Percentiles rank a stretch among this genome's conserved stretches.
These are phyloP conservation scores for Globisporangium cylindrosporum DNA, from an alignment of 352 stramenopile genomes.

Conservation along the genomic window DNA sequence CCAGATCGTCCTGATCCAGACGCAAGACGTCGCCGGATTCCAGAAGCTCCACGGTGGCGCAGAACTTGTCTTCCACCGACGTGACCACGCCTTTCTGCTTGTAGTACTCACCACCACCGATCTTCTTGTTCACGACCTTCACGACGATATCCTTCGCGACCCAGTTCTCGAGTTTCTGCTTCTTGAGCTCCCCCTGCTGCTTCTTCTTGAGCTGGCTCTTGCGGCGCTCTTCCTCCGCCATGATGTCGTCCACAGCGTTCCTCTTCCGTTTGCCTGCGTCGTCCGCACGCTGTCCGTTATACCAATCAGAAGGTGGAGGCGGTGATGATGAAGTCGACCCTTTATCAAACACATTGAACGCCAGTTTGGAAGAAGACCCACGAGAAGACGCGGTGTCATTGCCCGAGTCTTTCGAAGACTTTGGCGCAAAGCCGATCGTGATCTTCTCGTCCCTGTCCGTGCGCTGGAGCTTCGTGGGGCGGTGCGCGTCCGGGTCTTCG, in stretches of 20 bases:
- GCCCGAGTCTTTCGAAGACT: constrained; percentile 26
- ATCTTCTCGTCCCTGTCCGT: constrained; percentile 47
- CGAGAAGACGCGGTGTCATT: not conserved
- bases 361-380: constrained; percentile 1
- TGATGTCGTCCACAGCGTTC: constrained; percentile 45
- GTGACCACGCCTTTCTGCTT: constrained; percentile 85
- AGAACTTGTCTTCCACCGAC: constrained; percentile 78
- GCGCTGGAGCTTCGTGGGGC: constrained; percentile 62
- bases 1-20: constrained; percentile 87
- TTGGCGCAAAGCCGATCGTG: constrained; percentile 29
- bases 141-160: constrained; percentile 90
- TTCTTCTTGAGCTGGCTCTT: constrained; percentile 36
- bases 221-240: constrained; percentile 53
- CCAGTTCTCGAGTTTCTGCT: constrained; percentile 88
- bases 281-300: constrained; percentile 10
- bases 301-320: not conserved
- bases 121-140: constrained; percentile 92
- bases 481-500: constrained; percentile 28
- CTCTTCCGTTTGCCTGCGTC: constrained; percentile 26
- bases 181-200: constrained; percentile 34
- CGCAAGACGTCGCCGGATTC: constrained; percentile 80
- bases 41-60: constrained; percentile 76
- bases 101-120: constrained; percentile 87
- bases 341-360: constrained; percentile 18
- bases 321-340: not conserved